Conservation (phyloP, 2,329 filamentous ascomycete species). For the Blastomyces gilchristii region DNA sequence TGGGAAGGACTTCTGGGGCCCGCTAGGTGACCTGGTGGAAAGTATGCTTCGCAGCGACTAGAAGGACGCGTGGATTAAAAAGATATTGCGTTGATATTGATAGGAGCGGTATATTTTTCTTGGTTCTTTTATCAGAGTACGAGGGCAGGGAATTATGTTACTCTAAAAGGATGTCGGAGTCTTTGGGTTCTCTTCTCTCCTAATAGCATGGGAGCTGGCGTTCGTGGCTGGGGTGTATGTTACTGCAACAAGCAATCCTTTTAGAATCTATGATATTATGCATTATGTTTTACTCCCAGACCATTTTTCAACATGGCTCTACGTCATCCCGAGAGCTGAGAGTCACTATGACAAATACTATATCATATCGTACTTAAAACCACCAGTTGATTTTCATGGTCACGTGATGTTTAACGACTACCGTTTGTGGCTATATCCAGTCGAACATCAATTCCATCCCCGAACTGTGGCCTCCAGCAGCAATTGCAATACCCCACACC, state of each 20-base stretch:
- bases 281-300: not conserved
- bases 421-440: not conserved
- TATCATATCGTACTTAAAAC: not conserved
- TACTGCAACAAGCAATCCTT: conserved; percentile 3
- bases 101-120: not conserved
- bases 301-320: not conserved
- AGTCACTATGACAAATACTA: not conserved
- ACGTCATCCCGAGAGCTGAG: not conserved
- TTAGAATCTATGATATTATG: conserved; percentile 3
- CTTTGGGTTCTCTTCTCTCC: not conserved
- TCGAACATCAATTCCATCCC: conserved; percentile 2
- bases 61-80: conserved; percentile 15
- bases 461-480: conserved; percentile 4
- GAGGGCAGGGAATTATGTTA: not conserved
- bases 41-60: conserved; percentile 93
- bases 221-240: conserved; percentile 1
- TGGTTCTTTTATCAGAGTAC: not conserved
- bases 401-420: not conserved
- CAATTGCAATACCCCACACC: conserved; percentile 6
- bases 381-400: conserved; percentile 2
- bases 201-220: conserved; percentile 1
- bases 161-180: not conserved
- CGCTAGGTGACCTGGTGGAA: conserved; percentile 87
- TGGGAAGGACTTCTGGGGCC: conserved; percentile 96
- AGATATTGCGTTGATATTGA: not conserved